Evolutionary conservation across 1,139 yeast genomes (phyloP), one percentile per base, ranked within the genome.

Genomic region (Hansenula lynferdii): DNA sequence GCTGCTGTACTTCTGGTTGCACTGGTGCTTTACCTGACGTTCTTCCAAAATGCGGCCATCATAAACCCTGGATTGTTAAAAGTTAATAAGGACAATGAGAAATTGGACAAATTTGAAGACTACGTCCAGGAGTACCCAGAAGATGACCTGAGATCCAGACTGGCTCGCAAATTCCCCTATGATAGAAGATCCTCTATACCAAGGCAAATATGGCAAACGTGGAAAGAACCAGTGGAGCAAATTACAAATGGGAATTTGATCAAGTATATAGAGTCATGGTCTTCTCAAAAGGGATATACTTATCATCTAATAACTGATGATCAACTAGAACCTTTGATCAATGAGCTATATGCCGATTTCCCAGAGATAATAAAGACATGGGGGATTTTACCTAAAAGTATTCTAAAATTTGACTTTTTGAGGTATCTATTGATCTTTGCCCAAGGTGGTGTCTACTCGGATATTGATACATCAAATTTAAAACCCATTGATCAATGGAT

Each of bases 361-460:
- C 96, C 97, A 2, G 82, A 81, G 39, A 87, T 90, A 16, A 69
- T 81, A 8, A 72, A 75, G 47, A 95, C 97, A 0, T 92, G 82
- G 60, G 71, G 73, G 35, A 52, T 72, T 17, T 67, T 90, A 77
- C 97, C 97, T 2, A 75, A 77, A 50, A 70, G 75, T 36, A 84
- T 89, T 37, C 64, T 90, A 45, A 82, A 82, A 56, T 95, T 94
- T 17, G 97, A 90, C 60, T 90, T 90, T 55, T 83, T 89, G 65
- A 67, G 96, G 43, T 90, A 90, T 60, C 68, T 92, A 51, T 75
- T 90, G 36, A 61, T 90, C 30, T 80, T 71, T 53, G 96, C 97
- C 7, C 70, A 87, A 42, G 98, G 97, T 25, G 97, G 98, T 2
- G 80, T 86, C 1, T 90, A 90, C 36, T 72, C 94, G 0, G 98